Conservation (phyloP, 1,284 basidiomycete genomes). For the Marasmius fiardii region DNA sequence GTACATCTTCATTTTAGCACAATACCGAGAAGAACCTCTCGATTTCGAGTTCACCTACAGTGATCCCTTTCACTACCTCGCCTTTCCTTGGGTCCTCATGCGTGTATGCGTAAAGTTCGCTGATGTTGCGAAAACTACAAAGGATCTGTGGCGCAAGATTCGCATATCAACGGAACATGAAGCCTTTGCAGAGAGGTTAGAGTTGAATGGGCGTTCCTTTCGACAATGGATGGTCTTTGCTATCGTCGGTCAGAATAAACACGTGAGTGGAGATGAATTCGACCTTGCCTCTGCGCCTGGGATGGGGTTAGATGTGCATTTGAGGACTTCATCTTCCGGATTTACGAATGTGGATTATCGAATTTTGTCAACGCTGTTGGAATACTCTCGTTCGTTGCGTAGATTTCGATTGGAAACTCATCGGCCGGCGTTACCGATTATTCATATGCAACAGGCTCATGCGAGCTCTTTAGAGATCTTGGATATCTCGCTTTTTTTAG, state of each 20-base stretch:
- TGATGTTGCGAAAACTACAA: background rate
- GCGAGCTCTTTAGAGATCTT: background rate
- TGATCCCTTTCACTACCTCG: background rate
- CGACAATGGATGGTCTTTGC: background rate
- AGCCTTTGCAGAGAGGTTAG: background rate
- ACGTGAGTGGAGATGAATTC: too few relatives aligned
- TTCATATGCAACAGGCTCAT: background rate
- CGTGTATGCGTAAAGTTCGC: background rate
- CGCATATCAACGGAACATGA: background rate
- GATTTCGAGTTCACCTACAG: background rate
- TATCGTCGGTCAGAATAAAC: background rate
- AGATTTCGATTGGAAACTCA: background rate
- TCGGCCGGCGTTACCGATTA: background rate
- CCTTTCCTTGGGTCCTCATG: background rate
- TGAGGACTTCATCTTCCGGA: background rate
- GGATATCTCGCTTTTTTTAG: background rate
- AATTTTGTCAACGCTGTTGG: background rate
- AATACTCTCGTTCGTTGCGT: background rate
- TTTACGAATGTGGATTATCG: background rate
- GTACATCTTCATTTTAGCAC: background rate
- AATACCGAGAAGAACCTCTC: background rate
- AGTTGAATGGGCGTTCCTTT: background rate
- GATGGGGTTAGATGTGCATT: background rate
- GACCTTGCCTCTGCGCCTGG: background rate
- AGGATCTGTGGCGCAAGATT: background rate